Evolutionary conservation across 2,329 filamentous ascomycete species (phyloP).

Genomic region (Fusarium transvaalense): DNA sequence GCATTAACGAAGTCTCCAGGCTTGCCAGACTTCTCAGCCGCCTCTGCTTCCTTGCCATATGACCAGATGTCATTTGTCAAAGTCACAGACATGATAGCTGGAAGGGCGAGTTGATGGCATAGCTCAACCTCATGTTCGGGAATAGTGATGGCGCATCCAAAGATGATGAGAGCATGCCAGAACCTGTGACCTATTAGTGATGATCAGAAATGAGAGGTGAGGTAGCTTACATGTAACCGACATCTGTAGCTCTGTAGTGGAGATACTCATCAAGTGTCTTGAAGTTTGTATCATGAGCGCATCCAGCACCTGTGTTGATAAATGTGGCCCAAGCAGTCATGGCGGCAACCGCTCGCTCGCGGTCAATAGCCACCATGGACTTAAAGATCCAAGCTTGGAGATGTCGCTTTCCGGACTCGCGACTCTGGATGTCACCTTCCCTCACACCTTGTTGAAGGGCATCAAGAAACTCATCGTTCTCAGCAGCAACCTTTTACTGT

Average conservation of each 20-base stretch:
- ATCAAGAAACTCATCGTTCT: background rate
- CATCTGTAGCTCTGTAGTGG: background rate
- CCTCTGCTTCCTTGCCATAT: background rate
- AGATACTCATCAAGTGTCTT: conserved; percentile 2
- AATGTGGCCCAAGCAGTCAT: conserved; percentile 3
- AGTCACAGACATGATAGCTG: background rate
- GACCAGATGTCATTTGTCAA: background rate
- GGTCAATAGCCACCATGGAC: background rate
- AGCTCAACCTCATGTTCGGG: background rate
- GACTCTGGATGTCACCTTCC: background rate
- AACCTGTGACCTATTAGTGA: background rate
- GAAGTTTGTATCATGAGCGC: conserved; percentile 4
- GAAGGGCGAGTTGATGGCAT: background rate
- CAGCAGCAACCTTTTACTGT: background rate
- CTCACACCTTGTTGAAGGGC: background rate
- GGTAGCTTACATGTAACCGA: background rate
- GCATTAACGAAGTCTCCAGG: background rate
- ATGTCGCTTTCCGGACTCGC: background rate
- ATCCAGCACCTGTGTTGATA: conserved; percentile 6
- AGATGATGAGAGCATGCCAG: background rate
- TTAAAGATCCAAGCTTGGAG: conserved; percentile 1
- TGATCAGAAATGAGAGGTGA: rapidly evolving
- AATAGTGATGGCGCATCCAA: background rate
- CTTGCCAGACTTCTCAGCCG: background rate
- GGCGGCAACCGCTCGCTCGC: background rate